phyloP scores from a whole-genome alignment of 306 rosid genomes.

The Medicago arabica region DNA sequence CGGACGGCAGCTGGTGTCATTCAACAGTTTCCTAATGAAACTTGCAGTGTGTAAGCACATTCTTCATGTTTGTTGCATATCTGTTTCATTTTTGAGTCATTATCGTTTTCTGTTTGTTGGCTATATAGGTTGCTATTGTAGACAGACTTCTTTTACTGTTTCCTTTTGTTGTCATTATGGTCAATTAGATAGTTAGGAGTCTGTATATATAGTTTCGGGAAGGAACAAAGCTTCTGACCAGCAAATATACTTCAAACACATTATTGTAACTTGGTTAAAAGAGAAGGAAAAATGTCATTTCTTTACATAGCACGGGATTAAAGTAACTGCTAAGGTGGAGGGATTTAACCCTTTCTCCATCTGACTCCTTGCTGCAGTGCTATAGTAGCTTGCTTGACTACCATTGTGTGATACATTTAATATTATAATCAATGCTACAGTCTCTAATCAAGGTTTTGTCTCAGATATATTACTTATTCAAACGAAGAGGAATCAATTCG shows the following conservation, averaged over 20 bases:
- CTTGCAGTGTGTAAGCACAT: constrained; percentile 98
- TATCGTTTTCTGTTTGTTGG: constrained; percentile 18
- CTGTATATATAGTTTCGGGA: background rate
- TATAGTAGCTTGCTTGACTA: background rate
- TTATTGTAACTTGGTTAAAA: background rate
- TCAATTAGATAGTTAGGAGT: background rate
- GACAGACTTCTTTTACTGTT: background rate
- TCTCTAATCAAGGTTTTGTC: constrained; percentile 30
- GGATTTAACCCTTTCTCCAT: background rate
- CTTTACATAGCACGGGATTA: background rate
- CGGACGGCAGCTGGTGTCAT: constrained; percentile 94
- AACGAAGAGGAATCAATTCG: constrained; percentile 97
- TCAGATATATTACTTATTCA: constrained; percentile 96
- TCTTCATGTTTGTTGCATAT: constrained; percentile 4
- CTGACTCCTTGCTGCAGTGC: background rate
- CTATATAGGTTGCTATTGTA: background rate
- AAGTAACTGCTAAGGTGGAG: background rate
- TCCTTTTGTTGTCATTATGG: constrained; percentile 14
- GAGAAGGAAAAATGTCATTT: background rate
- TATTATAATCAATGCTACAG: background rate
- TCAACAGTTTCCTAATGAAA: constrained; percentile 95
- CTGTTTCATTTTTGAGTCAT: constrained; percentile 12
- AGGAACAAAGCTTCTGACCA: constrained; percentile 2
- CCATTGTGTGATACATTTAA: background rate
- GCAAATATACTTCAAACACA: background rate